Percentiles rank a stretch among this genome's conserved stretches.
Conservation (phyloP, 2,329 filamentous ascomycete species). For the Botrytis paeoniae region DNA sequence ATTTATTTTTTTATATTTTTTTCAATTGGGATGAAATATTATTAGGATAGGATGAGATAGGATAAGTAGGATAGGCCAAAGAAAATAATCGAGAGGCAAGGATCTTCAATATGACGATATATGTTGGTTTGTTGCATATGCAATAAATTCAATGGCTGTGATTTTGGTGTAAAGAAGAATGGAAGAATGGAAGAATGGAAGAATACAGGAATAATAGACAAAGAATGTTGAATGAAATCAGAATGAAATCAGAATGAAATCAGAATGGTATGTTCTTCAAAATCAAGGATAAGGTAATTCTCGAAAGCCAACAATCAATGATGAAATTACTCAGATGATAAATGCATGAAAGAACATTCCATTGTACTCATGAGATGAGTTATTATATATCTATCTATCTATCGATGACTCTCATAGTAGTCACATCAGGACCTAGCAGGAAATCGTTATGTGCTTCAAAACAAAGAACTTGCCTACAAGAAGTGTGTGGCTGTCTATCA, state of each 20-base stretch:
- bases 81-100: neutral
- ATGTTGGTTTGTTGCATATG: neutral
- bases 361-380: too few relatives aligned
- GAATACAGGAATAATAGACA: neutral
- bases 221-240: neutral
- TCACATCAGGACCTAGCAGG: too few relatives aligned
- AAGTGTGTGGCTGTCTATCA: too few relatives aligned
- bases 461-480: too few relatives aligned
- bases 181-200: neutral
- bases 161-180: neutral
- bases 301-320: too few relatives aligned
- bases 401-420: neutral
- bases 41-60: too few relatives aligned
- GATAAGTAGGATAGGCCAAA: neutral
- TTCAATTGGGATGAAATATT: neutral
- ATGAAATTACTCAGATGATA: too few relatives aligned
- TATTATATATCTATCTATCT: too few relatives aligned
- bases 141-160: neutral
- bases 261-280: neutral
- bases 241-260: neutral
- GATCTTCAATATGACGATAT: constrained; percentile 18
- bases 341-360: too few relatives aligned
- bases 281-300: neutral
- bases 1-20: too few relatives aligned
- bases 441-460: too few relatives aligned